Evolutionary conservation across 176 grass and related monocot species (phyloP).

Genomic region (Zoysia japonica): DNA sequence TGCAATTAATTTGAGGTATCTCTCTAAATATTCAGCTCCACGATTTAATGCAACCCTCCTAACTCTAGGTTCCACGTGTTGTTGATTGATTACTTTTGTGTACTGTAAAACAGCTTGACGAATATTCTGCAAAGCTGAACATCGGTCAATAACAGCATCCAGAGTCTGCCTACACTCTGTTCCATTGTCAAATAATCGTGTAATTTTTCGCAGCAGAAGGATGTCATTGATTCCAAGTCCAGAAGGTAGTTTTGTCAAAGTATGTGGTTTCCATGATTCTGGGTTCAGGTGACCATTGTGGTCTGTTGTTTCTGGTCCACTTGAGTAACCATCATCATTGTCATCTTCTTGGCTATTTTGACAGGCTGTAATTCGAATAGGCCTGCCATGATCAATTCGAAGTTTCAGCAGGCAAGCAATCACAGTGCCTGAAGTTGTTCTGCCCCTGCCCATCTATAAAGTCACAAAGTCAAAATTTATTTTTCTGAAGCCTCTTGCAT

Average conservation of each 20-base stretch:
- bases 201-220: slow-evolving; percentile 89
- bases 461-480: slow-evolving; percentile 36
- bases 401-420: slow-evolving; percentile 92
- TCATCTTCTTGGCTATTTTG: slow-evolving; percentile 53
- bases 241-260: slow-evolving; percentile 43
- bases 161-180: slow-evolving; percentile 79
- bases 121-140: slow-evolving; percentile 96
- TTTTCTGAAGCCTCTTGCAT: slow-evolving; percentile 19
- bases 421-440: slow-evolving; percentile 97
- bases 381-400: slow-evolving; percentile 76
- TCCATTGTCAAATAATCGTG: slow-evolving; percentile 91
- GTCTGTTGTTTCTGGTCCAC: slow-evolving; percentile 64
- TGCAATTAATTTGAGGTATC: slow-evolving; percentile 95
- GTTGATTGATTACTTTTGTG: slow-evolving; percentile 89
- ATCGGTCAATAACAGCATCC: slow-evolving; percentile 90
- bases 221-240: slow-evolving; percentile 92
- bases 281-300: slow-evolving; percentile 57
- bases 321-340: slow-evolving; percentile 54
- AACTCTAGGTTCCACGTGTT: slow-evolving; percentile 84
- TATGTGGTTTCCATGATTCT: slow-evolving; percentile 50
- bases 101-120: slow-evolving; percentile 93
- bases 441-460: slow-evolving; percentile 88
- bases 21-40: slow-evolving; percentile 94
- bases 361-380: slow-evolving; percentile 65
- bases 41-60: slow-evolving; percentile 93